These are phyloP conservation scores for Biscutella laevigata DNA, from an alignment of 441 rosid genomes.

Conservation along the genomic window DNA sequence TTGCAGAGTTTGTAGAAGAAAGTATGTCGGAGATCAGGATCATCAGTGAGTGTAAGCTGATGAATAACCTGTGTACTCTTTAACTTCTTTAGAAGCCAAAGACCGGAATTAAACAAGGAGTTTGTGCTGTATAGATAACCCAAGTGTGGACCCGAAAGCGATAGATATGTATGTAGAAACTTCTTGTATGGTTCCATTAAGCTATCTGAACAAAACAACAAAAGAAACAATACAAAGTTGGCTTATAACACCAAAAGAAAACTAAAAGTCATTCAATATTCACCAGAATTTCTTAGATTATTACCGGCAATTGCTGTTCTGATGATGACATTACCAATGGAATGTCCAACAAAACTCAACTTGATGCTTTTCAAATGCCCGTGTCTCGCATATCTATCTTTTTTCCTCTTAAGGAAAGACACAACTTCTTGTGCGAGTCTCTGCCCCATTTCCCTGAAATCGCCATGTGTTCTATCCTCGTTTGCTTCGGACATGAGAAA, in stretches of 20 bases:
- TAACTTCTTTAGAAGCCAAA: slow-evolving; percentile 86
- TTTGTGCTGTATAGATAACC: slow-evolving; percentile 92
- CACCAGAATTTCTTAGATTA: slow-evolving; percentile 1
- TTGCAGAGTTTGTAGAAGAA: slow-evolving; percentile 77
- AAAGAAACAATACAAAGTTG: too few relatives aligned
- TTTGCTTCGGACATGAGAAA: slow-evolving; percentile 91
- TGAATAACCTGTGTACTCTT: slow-evolving; percentile 86
- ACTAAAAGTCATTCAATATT: not conserved
- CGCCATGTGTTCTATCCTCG: slow-evolving; percentile 80
- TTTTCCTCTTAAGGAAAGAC: slow-evolving; percentile 64
- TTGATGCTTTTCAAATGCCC: slow-evolving; percentile 47
- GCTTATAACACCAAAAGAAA: slow-evolving; percentile 10
- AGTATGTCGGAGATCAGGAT: slow-evolving; percentile 61
- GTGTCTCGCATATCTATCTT: slow-evolving; percentile 57
- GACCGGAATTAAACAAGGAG: slow-evolving; percentile 83
- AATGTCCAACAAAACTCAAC: slow-evolving; percentile 95
- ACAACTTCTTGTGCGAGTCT: slow-evolving; percentile 83
- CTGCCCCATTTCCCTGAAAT: slow-evolving; percentile 85
- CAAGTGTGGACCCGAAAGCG: slow-evolving; percentile 87
- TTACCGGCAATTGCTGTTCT: slow-evolving; percentile 86
- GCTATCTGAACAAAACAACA: slow-evolving; percentile 51
- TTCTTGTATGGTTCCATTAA: slow-evolving; percentile 72
- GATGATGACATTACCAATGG: slow-evolving; percentile 82
- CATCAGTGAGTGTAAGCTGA: slow-evolving; percentile 92
- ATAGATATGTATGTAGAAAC: slow-evolving; percentile 60